Conservation (phyloP, 2,329 filamentous ascomycete genomes). For the Monilinia aucupariae region DNA sequence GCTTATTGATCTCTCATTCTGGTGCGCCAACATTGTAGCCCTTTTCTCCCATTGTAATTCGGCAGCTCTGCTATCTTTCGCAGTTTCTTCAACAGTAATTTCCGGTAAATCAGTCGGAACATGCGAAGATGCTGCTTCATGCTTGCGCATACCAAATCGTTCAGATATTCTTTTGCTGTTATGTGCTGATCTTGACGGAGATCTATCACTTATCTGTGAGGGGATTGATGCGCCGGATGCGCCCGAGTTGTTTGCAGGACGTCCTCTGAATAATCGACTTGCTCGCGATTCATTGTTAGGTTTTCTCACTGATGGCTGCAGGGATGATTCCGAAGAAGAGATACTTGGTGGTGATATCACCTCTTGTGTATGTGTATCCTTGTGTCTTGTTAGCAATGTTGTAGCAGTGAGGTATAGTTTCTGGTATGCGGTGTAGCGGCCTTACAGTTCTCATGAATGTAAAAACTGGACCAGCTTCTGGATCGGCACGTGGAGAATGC, state of each 20-base stretch:
- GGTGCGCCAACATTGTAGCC: slow-evolving; percentile 78
- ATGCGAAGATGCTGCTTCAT: slow-evolving; percentile 59
- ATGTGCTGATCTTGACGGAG: background rate
- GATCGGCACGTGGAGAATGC: slow-evolving; percentile 27
- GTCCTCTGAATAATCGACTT: slow-evolving; percentile 34
- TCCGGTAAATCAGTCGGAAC: slow-evolving; percentile 76
- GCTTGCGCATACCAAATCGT: slow-evolving; percentile 60
- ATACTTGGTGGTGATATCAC: slow-evolving; percentile 64
- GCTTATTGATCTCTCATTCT: slow-evolving; percentile 43
- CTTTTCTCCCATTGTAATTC: slow-evolving; percentile 88
- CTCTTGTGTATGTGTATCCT: slow-evolving; percentile 73
- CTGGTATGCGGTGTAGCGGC: background rate
- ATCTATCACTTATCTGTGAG: slow-evolving; percentile 20
- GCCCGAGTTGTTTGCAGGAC: slow-evolving; percentile 38
- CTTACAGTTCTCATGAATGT: slow-evolving; percentile 68
- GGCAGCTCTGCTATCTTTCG: slow-evolving; percentile 41
- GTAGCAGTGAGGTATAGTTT: background rate
- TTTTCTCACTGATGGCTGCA: slow-evolving; percentile 17
- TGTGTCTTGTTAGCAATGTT: slow-evolving; percentile 14
- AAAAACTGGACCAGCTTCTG: slow-evolving; percentile 46
- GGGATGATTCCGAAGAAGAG: slow-evolving; percentile 35
- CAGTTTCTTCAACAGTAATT: slow-evolving; percentile 45
- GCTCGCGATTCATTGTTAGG: slow-evolving; percentile 29
- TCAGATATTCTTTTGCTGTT: slow-evolving; percentile 53
- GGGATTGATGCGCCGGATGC: slow-evolving; percentile 23